Conservation (phyloP, 2,329 filamentous ascomycete species). For the Trichoderma polysporum region DNA sequence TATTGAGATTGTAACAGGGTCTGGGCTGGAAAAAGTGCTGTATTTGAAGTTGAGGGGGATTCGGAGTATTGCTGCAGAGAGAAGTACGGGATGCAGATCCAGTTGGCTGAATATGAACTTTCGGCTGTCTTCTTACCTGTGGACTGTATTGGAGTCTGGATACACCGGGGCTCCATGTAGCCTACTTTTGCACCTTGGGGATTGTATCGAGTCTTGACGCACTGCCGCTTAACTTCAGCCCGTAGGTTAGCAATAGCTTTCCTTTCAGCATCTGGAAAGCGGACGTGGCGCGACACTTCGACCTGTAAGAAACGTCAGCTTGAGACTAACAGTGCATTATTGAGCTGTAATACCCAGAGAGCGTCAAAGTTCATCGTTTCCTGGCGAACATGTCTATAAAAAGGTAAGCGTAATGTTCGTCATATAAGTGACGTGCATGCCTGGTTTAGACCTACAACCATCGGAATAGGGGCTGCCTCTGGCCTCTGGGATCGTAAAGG, state of each 20-base stretch:
- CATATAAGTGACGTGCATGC: neutral
- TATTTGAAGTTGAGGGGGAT: conserved; percentile 32
- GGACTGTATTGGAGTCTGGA: conserved; percentile 39
- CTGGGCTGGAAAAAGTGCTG: conserved; percentile 41
- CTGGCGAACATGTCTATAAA: conserved; percentile 39
- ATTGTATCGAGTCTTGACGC: conserved; percentile 39
- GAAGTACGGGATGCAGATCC: conserved; percentile 51
- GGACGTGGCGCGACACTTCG: conserved; percentile 36
- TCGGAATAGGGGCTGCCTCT: conserved; percentile 39
- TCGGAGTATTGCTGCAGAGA: conserved; percentile 45
- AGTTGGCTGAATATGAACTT: conserved; percentile 31
- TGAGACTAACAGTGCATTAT: neutral
- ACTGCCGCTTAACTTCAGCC: conserved; percentile 38
- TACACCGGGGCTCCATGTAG: conserved; percentile 42
- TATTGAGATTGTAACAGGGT: conserved; percentile 47
- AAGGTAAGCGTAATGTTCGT: neutral
- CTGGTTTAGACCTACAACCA: conserved; percentile 37
- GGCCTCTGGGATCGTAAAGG: conserved; percentile 35
- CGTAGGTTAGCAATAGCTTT: conserved; percentile 39
- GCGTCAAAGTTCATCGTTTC: conserved; percentile 44
- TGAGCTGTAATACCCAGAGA: conserved; percentile 36
- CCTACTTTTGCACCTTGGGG: conserved; percentile 40
- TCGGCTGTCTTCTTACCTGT: conserved; percentile 25
- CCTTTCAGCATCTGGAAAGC: conserved; percentile 37
- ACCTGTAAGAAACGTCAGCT: conserved; percentile 29